These are phyloP conservation scores for Penicillium daleae DNA, from an alignment of 495 filamentous ascomycete species.

Conservation along the genomic window DNA sequence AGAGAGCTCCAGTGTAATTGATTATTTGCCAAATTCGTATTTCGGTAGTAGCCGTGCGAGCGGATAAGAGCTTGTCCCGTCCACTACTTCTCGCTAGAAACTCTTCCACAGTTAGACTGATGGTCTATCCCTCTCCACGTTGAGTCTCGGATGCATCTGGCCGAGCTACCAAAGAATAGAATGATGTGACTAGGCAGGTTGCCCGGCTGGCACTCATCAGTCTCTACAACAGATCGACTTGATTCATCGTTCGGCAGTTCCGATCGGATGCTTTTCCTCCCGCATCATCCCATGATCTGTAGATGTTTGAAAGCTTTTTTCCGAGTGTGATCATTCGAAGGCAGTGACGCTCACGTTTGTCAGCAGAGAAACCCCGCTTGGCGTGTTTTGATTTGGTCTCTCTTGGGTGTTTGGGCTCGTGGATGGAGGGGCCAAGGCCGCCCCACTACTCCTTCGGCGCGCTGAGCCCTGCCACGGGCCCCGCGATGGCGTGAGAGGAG, in stretches of 20 bases:
- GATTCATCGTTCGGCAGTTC: background rate
- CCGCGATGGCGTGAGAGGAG: conserved; percentile 33
- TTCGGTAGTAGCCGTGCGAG: background rate
- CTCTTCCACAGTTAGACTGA: too few relatives aligned
- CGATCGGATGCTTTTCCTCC: background rate
- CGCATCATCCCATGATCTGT: background rate
- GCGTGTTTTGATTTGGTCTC: background rate
- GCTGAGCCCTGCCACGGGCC: conserved; percentile 7
- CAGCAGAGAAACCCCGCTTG: background rate
- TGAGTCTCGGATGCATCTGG: too few relatives aligned
- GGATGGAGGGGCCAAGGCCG: background rate
- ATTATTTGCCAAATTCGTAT: background rate
- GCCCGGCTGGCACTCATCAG: background rate
- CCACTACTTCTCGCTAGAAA: too few relatives aligned
- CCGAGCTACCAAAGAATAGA: background rate
- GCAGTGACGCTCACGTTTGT: background rate
- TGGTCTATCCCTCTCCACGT: too few relatives aligned
- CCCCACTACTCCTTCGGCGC: conserved; percentile 9
- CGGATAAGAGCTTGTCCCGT: too few relatives aligned
- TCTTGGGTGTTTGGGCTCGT: background rate
- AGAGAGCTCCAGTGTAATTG: background rate
- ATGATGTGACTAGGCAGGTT: background rate
- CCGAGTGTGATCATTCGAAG: background rate
- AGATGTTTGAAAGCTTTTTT: background rate
- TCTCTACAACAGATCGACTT: background rate